Base-by-base conservation (phyloP, 139 green algal genomes). In the Ettlia oleoabundans region DNA sequence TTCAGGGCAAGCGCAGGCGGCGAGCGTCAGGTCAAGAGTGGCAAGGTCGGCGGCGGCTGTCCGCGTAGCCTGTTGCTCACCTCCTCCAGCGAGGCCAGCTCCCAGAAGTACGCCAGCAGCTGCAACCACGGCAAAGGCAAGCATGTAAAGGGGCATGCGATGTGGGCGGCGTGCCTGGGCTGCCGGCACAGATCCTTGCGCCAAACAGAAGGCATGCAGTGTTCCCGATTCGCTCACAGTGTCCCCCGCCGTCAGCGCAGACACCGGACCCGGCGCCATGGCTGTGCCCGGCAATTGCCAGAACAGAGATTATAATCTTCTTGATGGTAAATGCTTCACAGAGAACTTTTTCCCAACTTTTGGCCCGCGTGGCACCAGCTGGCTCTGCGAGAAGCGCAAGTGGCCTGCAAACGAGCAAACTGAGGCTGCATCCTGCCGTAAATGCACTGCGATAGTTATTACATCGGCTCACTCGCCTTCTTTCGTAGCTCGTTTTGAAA, bases 61-160 rank as follows among this genome's bases (percentile, higher is more conserved):
- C 33, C 21, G 37, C 22, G 35, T 52, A 18, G 55, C 21, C 32
- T 52, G 0, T 1, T 47, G 64, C 80, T 21, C 32, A 92, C 85
- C 85, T 90, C 70, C 24, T 95, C 84, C 0, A 93, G 73, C 0
- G 87, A 91, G 9, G 92, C 92, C n/a, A 96, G 71, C 37, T 95
- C 86, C 91, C 91, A 96, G 66, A 96, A 96, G n/a, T 83, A 81
- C 21, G 86, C 63, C 28, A 95, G 81, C 5, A 96, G 86, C 87
- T 96, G 82, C 69, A 52, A 35, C 37, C n/a, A n/a, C 5, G 40
- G 42, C 69, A 37, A n/a, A 7, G 37, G 42, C 41, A 21, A 2
- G 3, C n/a, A 22, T 32, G 67, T 75, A 40, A 75, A 26, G 18
- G 35, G 40, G 51, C 28, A 42, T 10, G 68, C 38, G 38, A 58